phyloP scores from a whole-genome alignment of 768 basidiomycete genomes.

The Phaeotremella fagi region DNA sequence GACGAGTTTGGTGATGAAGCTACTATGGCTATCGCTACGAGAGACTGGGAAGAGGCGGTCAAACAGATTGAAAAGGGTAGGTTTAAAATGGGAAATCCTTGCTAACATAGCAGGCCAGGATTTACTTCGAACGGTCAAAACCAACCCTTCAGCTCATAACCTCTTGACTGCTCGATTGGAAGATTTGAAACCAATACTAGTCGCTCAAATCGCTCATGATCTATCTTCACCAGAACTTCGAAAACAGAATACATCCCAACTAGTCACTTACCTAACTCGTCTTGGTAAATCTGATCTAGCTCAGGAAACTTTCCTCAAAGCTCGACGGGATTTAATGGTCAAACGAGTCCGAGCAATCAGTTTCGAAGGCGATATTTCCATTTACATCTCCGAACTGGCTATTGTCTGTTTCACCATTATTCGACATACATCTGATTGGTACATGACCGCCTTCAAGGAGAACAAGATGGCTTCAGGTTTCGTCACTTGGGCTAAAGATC shows the following conservation, averaged over 20 bases:
- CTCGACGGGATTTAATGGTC: slow-evolving; percentile 68
- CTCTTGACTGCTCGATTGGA: slow-evolving; percentile 58
- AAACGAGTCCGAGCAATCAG: slow-evolving; percentile 77
- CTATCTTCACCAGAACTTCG: slow-evolving; percentile 71
- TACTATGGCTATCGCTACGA: slow-evolving; percentile 81
- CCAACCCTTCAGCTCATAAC: slow-evolving; percentile 22
- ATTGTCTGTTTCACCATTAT: slow-evolving; percentile 89
- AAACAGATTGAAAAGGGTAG: slow-evolving; percentile 74
- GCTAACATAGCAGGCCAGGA: slow-evolving; percentile 21
- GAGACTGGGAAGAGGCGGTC: slow-evolving; percentile 85
- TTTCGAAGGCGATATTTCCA: slow-evolving; percentile 80
- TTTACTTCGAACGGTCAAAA: slow-evolving; percentile 49
- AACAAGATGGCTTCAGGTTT: slow-evolving; percentile 72
- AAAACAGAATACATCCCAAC: slow-evolving; percentile 66
- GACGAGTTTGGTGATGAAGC: slow-evolving; percentile 88
- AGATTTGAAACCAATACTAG: slow-evolving; percentile 63
- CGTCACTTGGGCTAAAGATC: slow-evolving; percentile 86
- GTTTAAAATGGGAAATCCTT: slow-evolving; percentile 7
- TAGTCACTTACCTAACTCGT: slow-evolving; percentile 68
- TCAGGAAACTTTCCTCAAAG: slow-evolving; percentile 72
- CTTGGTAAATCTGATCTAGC: slow-evolving; percentile 74
- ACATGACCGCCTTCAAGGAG: slow-evolving; percentile 88
- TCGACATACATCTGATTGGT: slow-evolving; percentile 98
- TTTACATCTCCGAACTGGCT: slow-evolving; percentile 81
- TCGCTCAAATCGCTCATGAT: slow-evolving; percentile 64